Percentiles rank a stretch among this genome's conserved stretches.
Evolutionary conservation across 2,329 filamentous ascomycete genomes (phyloP).

Genomic region (Myriosclerotinia scirpicola): DNA sequence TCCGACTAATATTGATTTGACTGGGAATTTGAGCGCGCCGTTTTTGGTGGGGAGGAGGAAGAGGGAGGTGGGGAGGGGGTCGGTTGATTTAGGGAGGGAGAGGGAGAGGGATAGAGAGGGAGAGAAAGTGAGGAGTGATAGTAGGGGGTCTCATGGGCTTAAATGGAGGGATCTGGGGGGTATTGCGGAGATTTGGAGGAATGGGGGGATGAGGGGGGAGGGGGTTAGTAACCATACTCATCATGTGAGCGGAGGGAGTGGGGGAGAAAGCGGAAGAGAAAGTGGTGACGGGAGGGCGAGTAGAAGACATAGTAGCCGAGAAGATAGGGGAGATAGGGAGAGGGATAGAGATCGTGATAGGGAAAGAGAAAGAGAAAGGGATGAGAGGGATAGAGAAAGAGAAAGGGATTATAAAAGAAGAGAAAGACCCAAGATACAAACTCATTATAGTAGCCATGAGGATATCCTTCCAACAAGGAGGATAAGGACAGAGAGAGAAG

Average conservation of each 20-base stretch:
- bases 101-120: constrained; percentile 41
- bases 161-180: constrained; percentile 23
- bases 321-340: constrained; percentile 26
- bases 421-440: constrained; percentile 9
- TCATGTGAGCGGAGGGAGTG: constrained; percentile 22
- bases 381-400: constrained; percentile 26
- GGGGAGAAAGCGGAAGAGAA: constrained; percentile 20
- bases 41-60: constrained; percentile 41
- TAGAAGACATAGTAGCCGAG: constrained; percentile 27
- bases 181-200: constrained; percentile 25
- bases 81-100: constrained; percentile 40
- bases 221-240: constrained; percentile 23
- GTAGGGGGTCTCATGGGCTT: constrained; percentile 21
- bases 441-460: constrained; percentile 22
- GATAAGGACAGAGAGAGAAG: constrained; percentile 23
- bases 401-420: constrained; percentile 21
- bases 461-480: constrained; percentile 8
- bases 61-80: constrained; percentile 28
- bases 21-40: constrained; percentile 37
- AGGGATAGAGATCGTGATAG: constrained; percentile 19
- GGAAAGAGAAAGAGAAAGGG: constrained; percentile 23
- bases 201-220: constrained; percentile 26
- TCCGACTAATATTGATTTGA: constrained; percentile 36
- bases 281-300: constrained; percentile 26
- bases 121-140: constrained; percentile 28